Evolutionary conservation across 768 basidiomycete genomes (phyloP).

Genomic region (Dendrothele bispora): DNA sequence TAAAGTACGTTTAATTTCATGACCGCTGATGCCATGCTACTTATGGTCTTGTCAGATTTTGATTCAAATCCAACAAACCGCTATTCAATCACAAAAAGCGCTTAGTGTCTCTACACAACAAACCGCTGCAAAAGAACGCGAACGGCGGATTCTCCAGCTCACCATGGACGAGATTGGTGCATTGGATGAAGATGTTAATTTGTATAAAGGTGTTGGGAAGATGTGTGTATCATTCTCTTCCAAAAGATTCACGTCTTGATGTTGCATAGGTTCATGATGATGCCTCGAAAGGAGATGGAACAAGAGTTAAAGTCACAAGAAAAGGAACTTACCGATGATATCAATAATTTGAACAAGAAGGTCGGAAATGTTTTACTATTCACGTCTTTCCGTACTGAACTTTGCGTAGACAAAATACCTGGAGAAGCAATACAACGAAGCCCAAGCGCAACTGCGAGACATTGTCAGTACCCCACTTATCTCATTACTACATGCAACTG

Average conservation of each 20-base stretch:
- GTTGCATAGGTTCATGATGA: slow-evolving; percentile 79
- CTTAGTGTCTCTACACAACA: slow-evolving; percentile 76
- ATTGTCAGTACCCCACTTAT: slow-evolving; percentile 53
- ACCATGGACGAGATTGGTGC: slow-evolving; percentile 81
- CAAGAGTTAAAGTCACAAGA: slow-evolving; percentile 72
- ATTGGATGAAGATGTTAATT: slow-evolving; percentile 70
- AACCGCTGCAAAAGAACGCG: slow-evolving; percentile 78
- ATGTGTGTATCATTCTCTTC: slow-evolving; percentile 52
- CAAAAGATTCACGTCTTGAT: background rate
- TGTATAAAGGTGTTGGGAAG: slow-evolving; percentile 96
- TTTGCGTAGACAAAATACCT: slow-evolving; percentile 75
- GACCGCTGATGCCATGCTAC: too few relatives aligned
- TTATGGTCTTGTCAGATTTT: slow-evolving; percentile 81
- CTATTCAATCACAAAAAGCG: slow-evolving; percentile 79
- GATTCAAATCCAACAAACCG: slow-evolving; percentile 90
- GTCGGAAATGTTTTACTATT: slow-evolving; percentile 33
- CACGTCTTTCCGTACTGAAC: background rate
- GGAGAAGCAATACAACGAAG: slow-evolving; percentile 92
- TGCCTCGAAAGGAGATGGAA: slow-evolving; percentile 80
- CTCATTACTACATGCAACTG: too few relatives aligned
- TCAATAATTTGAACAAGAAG: slow-evolving; percentile 83
- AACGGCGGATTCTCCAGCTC: slow-evolving; percentile 85
- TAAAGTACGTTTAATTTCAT: too few relatives aligned
- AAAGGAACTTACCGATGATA: slow-evolving; percentile 83
- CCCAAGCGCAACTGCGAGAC: slow-evolving; percentile 82